These are phyloP conservation scores for Maudiozyma serrabonitensis DNA, from an alignment of 805 yeast species.

Conservation along the genomic window DNA sequence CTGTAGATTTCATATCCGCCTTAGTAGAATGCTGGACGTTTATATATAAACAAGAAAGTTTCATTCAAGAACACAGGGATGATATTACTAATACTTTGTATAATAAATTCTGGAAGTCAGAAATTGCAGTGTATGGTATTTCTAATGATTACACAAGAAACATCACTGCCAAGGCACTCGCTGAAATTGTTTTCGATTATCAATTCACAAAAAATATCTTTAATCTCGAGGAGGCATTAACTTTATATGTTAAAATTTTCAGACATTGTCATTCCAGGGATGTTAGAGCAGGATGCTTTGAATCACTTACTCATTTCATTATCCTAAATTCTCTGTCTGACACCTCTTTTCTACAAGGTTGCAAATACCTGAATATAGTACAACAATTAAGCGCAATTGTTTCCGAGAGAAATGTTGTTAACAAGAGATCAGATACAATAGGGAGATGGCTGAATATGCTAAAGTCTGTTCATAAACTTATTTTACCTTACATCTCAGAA, in stretches of 20 bases:
- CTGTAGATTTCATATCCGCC: constrained; percentile 19
- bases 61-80: constrained; percentile 15
- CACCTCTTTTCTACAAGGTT: constrained; percentile 19
- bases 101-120: constrained; percentile 17
- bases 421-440: constrained; percentile 11
- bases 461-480: constrained; percentile 15
- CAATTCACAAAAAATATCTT: constrained; percentile 11
- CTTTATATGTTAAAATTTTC: constrained; percentile 18
- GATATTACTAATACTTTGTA: constrained; percentile 11
- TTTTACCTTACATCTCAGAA: constrained; percentile 25
- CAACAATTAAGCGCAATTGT: constrained; percentile 21
- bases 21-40: constrained; percentile 20
- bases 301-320: constrained; percentile 30
- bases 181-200: constrained; percentile 29
- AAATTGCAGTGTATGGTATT: constrained; percentile 22
- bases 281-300: constrained; percentile 27
- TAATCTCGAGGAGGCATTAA: constrained; percentile 13
- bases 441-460: constrained; percentile 20
- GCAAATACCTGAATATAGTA: constrained; percentile 21
- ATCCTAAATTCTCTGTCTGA: constrained; percentile 22
- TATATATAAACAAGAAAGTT: constrained; percentile 14
- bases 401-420: constrained; percentile 15
- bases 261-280: constrained; percentile 14
- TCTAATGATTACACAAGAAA: constrained; percentile 21
- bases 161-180: constrained; percentile 27